Evolutionary conservation across 2,329 filamentous ascomycete species (phyloP), one percentile per base, ranked within the genome.

Genomic region (Nannizziopsis arthrosporioides): DNA sequence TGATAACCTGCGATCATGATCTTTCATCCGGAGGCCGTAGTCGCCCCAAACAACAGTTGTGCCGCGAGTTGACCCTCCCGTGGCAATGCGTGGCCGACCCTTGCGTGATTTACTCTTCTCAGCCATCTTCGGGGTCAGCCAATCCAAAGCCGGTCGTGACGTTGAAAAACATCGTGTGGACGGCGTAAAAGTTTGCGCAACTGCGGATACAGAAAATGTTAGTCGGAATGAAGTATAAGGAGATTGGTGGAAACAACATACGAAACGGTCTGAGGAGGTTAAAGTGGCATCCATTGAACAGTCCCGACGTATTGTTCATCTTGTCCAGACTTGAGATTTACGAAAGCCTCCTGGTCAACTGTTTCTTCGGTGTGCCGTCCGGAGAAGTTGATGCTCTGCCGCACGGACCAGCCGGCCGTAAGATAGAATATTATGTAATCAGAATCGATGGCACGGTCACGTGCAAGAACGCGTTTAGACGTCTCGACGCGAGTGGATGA

Each of bases 1-100:
- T 56, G 84, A 87, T 63, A 98, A 85, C 61, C 92, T 80, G 50
- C 92, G 84, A 69, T 95, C 85, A 65, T 94, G 85, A 68, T 98
- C 92, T 54, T 76, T 81, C 81, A 98, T 92, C 49, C 92, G 85
- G 57, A 98, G 72, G 7, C 92, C 92, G 63, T 89, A 98, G 66
- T 96, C 89, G 48, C 92, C 92, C 87, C 88, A 96, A 49, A 93
- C 81, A 15, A 98, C 84, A 0, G 90, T 96, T 32, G 92, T 98
- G 57, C 92, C 92, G 65, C 93, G 88, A 32, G 77, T 81, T 48
- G 85, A 93, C 52, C 92, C 92, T 53, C 92, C 92, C 0, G 89
- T 98, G 18, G 85, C 78, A 42, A 96, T 88, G 58, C 87, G 80
- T 43, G 85, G 83, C 1, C 88, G 80, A 35, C 90, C 92, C 71